Percentiles rank a stretch among this genome's conserved stretches.
Conservation (phyloP, 176 grass and related monocot genomes). For the Alloteropsis semialata region DNA sequence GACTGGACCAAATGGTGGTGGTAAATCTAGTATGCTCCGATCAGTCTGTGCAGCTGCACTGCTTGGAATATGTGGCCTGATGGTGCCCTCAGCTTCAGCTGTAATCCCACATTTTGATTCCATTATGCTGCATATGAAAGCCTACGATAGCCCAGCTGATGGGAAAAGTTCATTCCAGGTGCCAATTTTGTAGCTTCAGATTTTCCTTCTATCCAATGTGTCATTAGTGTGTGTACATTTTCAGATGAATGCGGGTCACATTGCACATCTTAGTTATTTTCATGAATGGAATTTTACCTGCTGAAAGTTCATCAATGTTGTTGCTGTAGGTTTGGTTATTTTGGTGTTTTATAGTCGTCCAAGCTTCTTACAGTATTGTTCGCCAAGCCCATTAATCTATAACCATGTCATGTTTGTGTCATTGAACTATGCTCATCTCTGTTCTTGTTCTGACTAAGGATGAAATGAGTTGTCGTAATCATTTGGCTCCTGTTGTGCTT, state of each 20-base stretch:
- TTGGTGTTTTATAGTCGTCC: not conserved
- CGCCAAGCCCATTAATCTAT: not conserved
- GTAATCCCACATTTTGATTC: slow-evolving; percentile 80
- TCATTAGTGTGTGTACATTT: not conserved
- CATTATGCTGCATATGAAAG: slow-evolving; percentile 96
- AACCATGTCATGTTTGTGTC: not conserved
- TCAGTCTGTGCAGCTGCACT: slow-evolving; percentile 89
- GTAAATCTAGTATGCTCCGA: slow-evolving; percentile 93
- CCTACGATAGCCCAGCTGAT: slow-evolving; percentile 94
- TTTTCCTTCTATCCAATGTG: slow-evolving; percentile 14
- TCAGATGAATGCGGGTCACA: not conserved
- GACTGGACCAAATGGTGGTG: slow-evolving; percentile 97
- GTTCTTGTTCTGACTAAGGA: slow-evolving; percentile 11
- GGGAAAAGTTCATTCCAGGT: slow-evolving; percentile 99
- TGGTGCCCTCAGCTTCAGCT: slow-evolving; percentile 88
- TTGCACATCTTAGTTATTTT: not conserved
- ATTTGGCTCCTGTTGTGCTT: not conserved
- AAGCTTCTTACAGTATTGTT: not conserved
- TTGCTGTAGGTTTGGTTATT: not conserved
- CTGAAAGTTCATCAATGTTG: not conserved
- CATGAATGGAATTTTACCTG: slow-evolving; percentile 17
- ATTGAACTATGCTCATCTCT: not conserved
- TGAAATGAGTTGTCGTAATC: not conserved
- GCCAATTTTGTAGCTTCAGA: slow-evolving; percentile 22
- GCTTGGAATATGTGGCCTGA: slow-evolving; percentile 96